These are phyloP conservation scores for Pythium folliculosum DNA, from an alignment of 352 stramenopile genomes.

Conservation along the genomic window DNA sequence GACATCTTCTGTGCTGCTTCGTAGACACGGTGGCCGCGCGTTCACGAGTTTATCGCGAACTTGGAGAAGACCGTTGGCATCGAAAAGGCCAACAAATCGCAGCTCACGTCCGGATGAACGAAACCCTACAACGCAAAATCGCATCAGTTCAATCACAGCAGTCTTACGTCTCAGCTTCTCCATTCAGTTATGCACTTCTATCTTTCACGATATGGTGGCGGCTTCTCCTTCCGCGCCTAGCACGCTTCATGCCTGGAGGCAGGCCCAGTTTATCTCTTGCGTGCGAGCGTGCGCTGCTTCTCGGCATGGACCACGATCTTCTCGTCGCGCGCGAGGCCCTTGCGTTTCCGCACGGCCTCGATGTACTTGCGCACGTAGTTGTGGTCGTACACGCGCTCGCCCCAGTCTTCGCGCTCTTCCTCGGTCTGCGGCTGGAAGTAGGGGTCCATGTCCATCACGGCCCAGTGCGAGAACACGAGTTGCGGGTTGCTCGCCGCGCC, in stretches of 20 bases:
- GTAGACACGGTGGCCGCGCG: conserved; percentile 10
- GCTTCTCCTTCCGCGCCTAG: too few relatives aligned
- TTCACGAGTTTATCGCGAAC: conserved; percentile 15
- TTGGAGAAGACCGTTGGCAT: conserved; percentile 17
- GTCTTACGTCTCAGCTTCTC: background rate
- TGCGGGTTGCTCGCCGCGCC: conserved; percentile 95
- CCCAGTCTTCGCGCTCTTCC: conserved; percentile 96
- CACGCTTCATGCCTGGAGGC: too few relatives aligned
- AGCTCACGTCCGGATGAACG: conserved; percentile 10
- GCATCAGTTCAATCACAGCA: too few relatives aligned
- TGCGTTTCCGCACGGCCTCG: conserved; percentile 92
- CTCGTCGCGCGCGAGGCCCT: conserved; percentile 92
- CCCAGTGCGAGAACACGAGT: conserved; percentile 95
- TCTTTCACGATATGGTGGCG: background rate
- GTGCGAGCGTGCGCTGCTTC: conserved; percentile 93
- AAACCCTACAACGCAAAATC: too few relatives aligned
- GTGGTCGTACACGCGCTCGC: conserved; percentile 90
- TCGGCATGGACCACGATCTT: conserved; percentile 96
- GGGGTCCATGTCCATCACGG: conserved; percentile 92
- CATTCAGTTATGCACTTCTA: background rate
- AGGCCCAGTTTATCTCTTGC: conserved; percentile 73
- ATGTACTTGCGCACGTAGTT: conserved; percentile 96
- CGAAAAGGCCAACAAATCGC: conserved; percentile 17
- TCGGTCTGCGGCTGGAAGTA: conserved; percentile 96
- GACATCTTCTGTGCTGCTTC: background rate